A percentile compares a stretch with the other conserved stretches of the same genome.
Conservation (phyloP, 768 basidiomycete genomes). For the Rossbeevera mucosa region DNA sequence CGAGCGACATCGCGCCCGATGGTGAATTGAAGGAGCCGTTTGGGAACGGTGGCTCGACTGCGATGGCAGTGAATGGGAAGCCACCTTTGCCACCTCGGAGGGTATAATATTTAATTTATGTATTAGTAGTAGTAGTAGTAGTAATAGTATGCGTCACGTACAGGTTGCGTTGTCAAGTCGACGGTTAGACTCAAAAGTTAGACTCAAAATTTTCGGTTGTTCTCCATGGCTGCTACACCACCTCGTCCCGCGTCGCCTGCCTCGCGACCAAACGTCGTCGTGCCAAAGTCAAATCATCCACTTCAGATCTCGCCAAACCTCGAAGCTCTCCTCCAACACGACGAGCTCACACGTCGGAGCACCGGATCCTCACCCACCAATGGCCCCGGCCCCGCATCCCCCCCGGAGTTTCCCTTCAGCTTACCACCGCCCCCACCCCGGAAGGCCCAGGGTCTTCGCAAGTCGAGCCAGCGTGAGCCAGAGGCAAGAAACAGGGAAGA, state of each 20-base stretch:
- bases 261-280: not conserved
- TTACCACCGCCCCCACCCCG: conserved; percentile 36
- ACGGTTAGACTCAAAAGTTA: too few species aligned
- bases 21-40: conserved; percentile 3
- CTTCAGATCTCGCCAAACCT: conserved; percentile 56
- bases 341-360: conserved; percentile 42
- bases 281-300: conserved; percentile 14
- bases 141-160: too few species aligned
- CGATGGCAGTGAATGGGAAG: conserved; percentile 11
- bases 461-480: conserved; percentile 12
- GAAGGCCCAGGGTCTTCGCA: conserved; percentile 12
- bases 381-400: conserved; percentile 1
- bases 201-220: too few species aligned
- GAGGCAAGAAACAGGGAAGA: conserved; percentile 18
- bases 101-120: too few species aligned
- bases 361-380: conserved; percentile 21
- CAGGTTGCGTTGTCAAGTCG: too few species aligned
- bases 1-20: conserved; percentile 3
- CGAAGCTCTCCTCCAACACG: conserved; percentile 56
- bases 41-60: conserved; percentile 4
- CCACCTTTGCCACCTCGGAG: conserved; percentile 37
- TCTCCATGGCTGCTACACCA: conserved; percentile 24
- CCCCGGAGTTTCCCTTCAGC: conserved; percentile 20
- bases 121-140: too few species aligned
- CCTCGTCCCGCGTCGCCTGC: conserved; percentile 20